phyloP scores from a whole-genome alignment of 2,329 filamentous ascomycete species.

The Teratosphaeriaceae sp. region DNA sequence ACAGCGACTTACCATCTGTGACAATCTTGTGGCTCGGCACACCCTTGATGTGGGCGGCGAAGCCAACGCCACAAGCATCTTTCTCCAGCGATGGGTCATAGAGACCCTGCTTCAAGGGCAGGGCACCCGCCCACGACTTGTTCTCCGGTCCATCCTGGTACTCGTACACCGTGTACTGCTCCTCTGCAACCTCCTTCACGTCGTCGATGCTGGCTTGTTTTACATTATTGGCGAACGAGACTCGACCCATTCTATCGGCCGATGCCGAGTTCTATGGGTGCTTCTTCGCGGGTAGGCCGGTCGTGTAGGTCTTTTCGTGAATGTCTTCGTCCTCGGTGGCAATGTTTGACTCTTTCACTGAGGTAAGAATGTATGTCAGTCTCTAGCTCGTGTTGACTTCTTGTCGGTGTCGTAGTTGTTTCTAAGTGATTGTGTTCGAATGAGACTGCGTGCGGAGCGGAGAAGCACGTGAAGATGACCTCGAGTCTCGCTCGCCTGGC shows the following conservation, averaged over 20 bases:
- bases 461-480: too few relatives aligned
- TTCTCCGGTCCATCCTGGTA: slow-evolving; percentile 73
- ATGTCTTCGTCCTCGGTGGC: not conserved
- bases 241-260: slow-evolving; percentile 50
- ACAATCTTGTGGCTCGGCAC: slow-evolving; percentile 96
- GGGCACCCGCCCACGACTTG: slow-evolving; percentile 89
- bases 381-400: too few relatives aligned
- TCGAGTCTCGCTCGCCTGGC: too few relatives aligned
- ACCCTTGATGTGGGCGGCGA: slow-evolving; percentile 98
- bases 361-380: too few relatives aligned
- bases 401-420: too few relatives aligned
- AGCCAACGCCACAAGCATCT: slow-evolving; percentile 99
- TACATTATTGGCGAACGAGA: slow-evolving; percentile 46
- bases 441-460: too few relatives aligned
- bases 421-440: too few relatives aligned
- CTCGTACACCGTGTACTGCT: slow-evolving; percentile 24
- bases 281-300: slow-evolving; percentile 3
- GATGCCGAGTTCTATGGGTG: slow-evolving; percentile 35
- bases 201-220: slow-evolving; percentile 37
- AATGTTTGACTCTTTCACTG: too few relatives aligned
- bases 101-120: slow-evolving; percentile 96
- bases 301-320: not conserved
- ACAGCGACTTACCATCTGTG: slow-evolving; percentile 72
- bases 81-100: slow-evolving; percentile 96
- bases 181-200: slow-evolving; percentile 45